Percentiles rank a stretch among this genome's conserved stretches.
phyloP scores from a whole-genome alignment of 1,284 basidiomycete genomes.

The Papiliotrema nemorosa region DNA sequence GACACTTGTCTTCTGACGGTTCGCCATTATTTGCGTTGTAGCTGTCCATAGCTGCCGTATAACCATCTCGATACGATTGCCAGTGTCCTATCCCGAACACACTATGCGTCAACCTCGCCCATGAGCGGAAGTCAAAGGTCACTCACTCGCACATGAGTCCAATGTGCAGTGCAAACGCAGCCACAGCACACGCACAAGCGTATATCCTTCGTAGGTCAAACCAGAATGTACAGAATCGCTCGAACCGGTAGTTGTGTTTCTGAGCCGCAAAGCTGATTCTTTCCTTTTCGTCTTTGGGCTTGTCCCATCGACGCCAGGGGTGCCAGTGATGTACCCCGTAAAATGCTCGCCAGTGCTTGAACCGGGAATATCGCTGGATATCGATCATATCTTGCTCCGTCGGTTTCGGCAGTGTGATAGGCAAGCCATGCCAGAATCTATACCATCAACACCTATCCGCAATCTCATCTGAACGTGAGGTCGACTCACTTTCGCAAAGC shows the following conservation, averaged over 20 bases:
- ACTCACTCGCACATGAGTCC: constrained; percentile 22
- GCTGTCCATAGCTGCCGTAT: constrained; percentile 6
- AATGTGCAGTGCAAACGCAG: constrained; percentile 18
- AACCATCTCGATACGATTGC: constrained; percentile 15
- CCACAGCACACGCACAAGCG: constrained; percentile 9
- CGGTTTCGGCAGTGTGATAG: not conserved
- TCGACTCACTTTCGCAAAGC: constrained; percentile 1
- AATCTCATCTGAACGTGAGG: not conserved
- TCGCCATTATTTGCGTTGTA: constrained; percentile 18
- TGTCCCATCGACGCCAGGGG: not conserved
- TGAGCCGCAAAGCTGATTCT: not conserved
- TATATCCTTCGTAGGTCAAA: constrained; percentile 22
- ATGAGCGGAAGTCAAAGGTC: not conserved
- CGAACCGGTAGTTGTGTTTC: not conserved
- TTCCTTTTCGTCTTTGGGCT: not conserved
- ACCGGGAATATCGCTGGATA: not conserved
- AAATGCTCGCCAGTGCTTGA: not conserved
- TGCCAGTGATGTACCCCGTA: constrained; percentile 3
- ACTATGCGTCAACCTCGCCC: not conserved
- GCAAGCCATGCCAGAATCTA: not conserved
- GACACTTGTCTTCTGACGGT: constrained; percentile 16
- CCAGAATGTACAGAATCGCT: constrained; percentile 9
- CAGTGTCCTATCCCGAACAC: not conserved
- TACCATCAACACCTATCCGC: not conserved
- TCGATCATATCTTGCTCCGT: not conserved